Conservation (phyloP, 164 flowering plant species). For the Vitis rotundifolia region DNA sequence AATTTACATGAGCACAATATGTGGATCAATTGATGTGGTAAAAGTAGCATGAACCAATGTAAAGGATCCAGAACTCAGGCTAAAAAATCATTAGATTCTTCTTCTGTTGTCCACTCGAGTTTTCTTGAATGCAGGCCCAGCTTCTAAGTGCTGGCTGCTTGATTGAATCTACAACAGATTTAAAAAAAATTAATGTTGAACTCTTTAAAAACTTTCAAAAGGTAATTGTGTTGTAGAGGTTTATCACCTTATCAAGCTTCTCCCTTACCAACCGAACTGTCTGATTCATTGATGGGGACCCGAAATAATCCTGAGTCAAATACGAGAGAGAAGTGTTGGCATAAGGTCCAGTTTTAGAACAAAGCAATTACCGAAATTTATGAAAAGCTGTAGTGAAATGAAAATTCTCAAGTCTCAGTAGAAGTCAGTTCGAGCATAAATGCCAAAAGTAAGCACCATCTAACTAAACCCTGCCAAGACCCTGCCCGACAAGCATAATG, state of each 20-base stretch:
- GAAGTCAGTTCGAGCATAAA: no score
- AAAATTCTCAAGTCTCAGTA: no score
- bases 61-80: no score
- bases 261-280: slow-evolving; percentile 76
- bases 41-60: no score
- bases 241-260: slow-evolving; percentile 74
- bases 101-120: slow-evolving; percentile 72
- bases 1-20: no score
- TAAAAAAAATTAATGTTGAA: background rate
- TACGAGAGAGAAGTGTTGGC: background rate
- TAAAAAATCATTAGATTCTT: slow-evolving; percentile 46
- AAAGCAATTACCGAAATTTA: no score
- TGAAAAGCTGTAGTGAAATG: no score
- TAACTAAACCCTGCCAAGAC: no score
- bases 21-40: no score
- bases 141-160: slow-evolving; percentile 41
- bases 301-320: slow-evolving; percentile 64
- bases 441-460: no score
- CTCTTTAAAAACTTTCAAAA: background rate
- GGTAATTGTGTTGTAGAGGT: background rate
- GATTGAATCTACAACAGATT: slow-evolving; percentile 60
- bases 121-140: slow-evolving; percentile 58
- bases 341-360: no score
- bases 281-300: slow-evolving; percentile 83
- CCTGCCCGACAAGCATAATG: no score